Percentiles rank a stretch among this genome's conserved stretches.
Evolutionary conservation across 164 flowering plant genomes (phyloP).

Genomic region (Piper betle): DNA sequence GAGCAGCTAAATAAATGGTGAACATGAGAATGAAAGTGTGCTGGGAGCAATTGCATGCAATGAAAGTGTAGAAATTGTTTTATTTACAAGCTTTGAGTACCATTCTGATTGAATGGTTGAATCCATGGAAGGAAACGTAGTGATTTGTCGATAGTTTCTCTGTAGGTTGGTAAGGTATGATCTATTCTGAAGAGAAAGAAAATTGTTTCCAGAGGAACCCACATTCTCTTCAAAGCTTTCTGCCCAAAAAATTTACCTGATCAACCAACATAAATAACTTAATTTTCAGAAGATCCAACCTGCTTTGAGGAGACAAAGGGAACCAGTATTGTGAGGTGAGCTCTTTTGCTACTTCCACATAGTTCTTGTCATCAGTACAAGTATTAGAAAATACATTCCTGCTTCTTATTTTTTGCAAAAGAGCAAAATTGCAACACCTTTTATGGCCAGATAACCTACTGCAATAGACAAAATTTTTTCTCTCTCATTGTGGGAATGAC

Average conservation of each 20-base stretch:
- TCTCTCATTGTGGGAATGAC: background rate
- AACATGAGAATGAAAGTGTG: background rate
- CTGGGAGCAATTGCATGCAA: background rate
- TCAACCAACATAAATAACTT: no score
- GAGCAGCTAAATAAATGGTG: no score
- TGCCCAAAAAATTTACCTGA: background rate
- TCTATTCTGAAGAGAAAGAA: background rate
- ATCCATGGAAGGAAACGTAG: background rate
- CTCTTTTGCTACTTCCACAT: no score
- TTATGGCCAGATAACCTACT: no score
- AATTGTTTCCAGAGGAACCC: background rate
- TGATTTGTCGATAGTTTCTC: background rate
- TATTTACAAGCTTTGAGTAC: background rate
- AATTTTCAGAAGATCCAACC: constrained; percentile 4
- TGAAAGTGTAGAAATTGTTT: no score
- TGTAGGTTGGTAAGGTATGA: background rate
- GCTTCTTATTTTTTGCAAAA: constrained; percentile 8
- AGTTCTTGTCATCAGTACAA: no score
- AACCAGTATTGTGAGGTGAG: no score
- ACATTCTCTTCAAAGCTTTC: background rate
- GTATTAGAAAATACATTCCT: no score
- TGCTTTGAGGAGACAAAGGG: constrained; percentile 69
- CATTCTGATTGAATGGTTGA: background rate
- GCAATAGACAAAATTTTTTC: no score
- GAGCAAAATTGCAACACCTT: no score